These are phyloP conservation scores for Lasiosphaeriaceae sp. DNA, from an alignment of 495 filamentous ascomycete genomes.

Conservation along the genomic window DNA sequence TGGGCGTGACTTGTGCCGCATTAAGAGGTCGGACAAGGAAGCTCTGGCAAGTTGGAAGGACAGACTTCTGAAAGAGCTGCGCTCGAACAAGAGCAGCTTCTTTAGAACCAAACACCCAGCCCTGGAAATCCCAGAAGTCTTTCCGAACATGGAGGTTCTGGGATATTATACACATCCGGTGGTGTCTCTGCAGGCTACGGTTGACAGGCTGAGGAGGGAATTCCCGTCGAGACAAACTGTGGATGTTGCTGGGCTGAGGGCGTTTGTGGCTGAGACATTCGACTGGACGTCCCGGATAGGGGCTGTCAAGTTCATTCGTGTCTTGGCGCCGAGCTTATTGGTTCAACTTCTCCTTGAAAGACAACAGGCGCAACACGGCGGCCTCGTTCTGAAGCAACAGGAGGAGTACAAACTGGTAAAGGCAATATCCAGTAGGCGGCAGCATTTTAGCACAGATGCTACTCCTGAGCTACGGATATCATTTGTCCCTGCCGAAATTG, in stretches of 20 bases:
- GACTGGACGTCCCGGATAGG: conserved; percentile 78
- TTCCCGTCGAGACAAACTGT: conserved; percentile 62
- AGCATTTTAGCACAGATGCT: conserved; percentile 70
- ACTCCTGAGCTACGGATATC: conserved; percentile 72
- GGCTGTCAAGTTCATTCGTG: conserved; percentile 78
- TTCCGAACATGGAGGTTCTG: conserved; percentile 74
- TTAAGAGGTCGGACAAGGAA: conserved; percentile 46
- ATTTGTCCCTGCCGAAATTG: conserved; percentile 71
- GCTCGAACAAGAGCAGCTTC: conserved; percentile 77
- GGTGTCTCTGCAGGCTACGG: conserved; percentile 60
- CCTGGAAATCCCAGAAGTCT: conserved; percentile 72
- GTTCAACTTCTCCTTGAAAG: conserved; percentile 55
- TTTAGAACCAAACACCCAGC: conserved; percentile 73
- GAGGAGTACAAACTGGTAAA: conserved; percentile 50
- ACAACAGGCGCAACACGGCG: conserved; percentile 24
- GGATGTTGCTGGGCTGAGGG: conserved; percentile 63
- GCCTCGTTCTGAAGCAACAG: conserved; percentile 39
- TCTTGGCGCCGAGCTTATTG: conserved; percentile 74
- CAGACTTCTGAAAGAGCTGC: conserved; percentile 67
- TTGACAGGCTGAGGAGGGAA: conserved; percentile 53
- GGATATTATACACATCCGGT: conserved; percentile 83
- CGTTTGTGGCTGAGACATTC: conserved; percentile 73
- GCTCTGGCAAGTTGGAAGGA: conserved; percentile 70
- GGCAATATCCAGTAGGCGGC: conserved; percentile 60
- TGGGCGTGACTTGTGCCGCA: conserved; percentile 67